Conservation (phyloP, 1,284 basidiomycete species). For the Boletus albobrunnescens region DNA sequence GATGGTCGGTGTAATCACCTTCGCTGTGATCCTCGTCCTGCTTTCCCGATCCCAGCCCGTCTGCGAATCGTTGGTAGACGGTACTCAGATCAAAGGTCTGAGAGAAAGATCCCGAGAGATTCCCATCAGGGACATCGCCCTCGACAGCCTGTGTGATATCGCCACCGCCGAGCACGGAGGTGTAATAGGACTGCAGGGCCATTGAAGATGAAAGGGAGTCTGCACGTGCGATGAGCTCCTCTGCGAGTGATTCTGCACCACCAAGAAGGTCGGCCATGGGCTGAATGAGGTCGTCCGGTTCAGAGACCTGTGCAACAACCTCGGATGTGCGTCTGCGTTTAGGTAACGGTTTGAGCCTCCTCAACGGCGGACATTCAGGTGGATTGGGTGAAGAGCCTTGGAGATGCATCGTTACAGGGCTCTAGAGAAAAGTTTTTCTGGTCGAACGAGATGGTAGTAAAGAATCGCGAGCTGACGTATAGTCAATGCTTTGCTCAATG, state of each 20-base stretch:
- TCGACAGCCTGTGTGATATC: conserved; percentile 35
- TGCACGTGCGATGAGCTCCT: conserved; percentile 49
- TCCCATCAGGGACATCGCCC: conserved; percentile 15
- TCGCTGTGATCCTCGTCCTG: conserved; percentile 47
- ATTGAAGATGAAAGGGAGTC: conserved; percentile 50
- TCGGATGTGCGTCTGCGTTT: conserved; percentile 55
- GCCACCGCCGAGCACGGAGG: conserved; percentile 47
- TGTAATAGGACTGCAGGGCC: conserved; percentile 59
- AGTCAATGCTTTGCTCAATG: conserved; percentile 4
- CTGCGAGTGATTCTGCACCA: conserved; percentile 41
- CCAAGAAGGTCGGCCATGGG: conserved; percentile 34
- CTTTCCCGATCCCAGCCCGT: conserved; percentile 25
- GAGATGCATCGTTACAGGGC: conserved; percentile 30
- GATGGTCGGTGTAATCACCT: conserved; percentile 59
- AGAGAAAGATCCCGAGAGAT: conserved; percentile 21
- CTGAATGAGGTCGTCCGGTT: conserved; percentile 26
- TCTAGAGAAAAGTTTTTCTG: conserved; percentile 6
- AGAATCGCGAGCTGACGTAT: conserved; percentile 27
- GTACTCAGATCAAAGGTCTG: conserved; percentile 28
- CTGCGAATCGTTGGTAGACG: conserved; percentile 27
- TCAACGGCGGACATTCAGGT: conserved; percentile 55
- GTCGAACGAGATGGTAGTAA: conserved; percentile 15
- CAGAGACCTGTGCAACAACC: conserved; percentile 19
- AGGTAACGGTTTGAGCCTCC: conserved; percentile 70
- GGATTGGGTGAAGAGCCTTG: conserved; percentile 51